Base-by-base conservation (phyloP, 345 rosid genomes). In the Salix suchowensis region DNA sequence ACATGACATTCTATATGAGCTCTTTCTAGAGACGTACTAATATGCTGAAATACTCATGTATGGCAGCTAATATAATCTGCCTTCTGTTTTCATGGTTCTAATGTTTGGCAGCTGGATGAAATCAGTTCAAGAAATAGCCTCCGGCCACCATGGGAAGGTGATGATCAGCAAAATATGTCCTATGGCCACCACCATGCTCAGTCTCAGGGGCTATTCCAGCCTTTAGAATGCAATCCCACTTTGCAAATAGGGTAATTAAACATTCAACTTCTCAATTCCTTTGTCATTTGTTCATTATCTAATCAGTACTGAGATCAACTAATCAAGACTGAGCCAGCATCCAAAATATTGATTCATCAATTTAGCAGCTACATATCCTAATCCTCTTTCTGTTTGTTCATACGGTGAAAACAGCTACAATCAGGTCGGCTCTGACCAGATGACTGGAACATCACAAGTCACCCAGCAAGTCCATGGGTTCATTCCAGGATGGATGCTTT, bases 401-500 rank as follows among this genome's bases (percentile, higher is more conserved):
- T 28, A 30, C 26, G 30, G 48, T 75, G 76, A 46, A 44, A 66
- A 74, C 83, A 93, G 98, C 74, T 95, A 89, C 58, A 86, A 83
- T 78, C 85, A 84, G 12, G 91, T 80, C 61, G 89, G 87, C 66
- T 87, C 98, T 74, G 92, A 91, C 84, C 97, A 91, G 78, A 85
- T 93, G 80, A 79, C 84, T 58, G 85, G 76, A 15, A 81, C 90
- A 48, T 71, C 81, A 65, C 92, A 89, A 78, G 82, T 82, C 26
- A 23, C 62, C 39, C 98, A 88, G 71, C 93, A 84, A 82, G 96
- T 88, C 30, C 86, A 72, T 71, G 98, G 99, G 54, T 96, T 90
- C 79, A 87, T 96, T 75, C 99, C 99, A 39, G 99, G 98, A 58
- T 93, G 99, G 99, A 96, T 93, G 99, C 96, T 96, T 64, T 92